Base-by-base conservation (phyloP, 1,139 yeast genomes). In the Saccharomycopsis phalli region DNA sequence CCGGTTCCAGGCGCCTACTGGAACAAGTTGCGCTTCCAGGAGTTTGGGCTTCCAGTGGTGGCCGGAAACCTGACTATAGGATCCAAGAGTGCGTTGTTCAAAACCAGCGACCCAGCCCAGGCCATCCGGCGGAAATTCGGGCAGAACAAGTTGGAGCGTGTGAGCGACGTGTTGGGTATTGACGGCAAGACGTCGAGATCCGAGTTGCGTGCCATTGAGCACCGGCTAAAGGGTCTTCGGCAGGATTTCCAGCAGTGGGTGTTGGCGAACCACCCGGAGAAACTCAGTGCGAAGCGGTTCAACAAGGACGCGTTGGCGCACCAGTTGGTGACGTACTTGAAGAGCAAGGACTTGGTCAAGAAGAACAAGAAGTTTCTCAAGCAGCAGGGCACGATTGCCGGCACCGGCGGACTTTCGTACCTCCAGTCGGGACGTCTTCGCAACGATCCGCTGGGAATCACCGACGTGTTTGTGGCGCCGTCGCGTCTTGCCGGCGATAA, bases 391-490 rank as follows among this genome's bases (percentile, higher is more conserved):
- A 36, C 45, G 20, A 57, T 74, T 35, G 71, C 78, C 45, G 91
- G 86, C 31, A 74, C 81, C 8, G 93, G 80, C 34, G 93, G 93
- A 11, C 66, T 81, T 46, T 71, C 84, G 2, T 86, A 84, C 54
- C 69, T 69, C 37, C 70, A 81, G 50, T 72, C 71, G 49, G 95
- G 95, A 5, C 71, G 87, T 56, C 64, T 84, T 37, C 57, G 68
- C 48, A 82, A 80, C 59, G 70, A 87, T 2, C 25, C 13, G 14
- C 73, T 79, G 50, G 95, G 95, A 36, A 62, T 79, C 30, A 64
- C 69, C 41, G 66, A 73, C 44, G 74, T 74, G 27, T 65, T 66
- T 43, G 65, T 79, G 28, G 78, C 76, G 11, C 81, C 82, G 13
- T 95, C 93, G 47, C 76, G 95, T 64, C 62, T 74, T 34, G 58